Evolutionary conservation across 2,329 filamentous ascomycete genomes (phyloP).

Genomic region (Cladorrhinum sp.): DNA sequence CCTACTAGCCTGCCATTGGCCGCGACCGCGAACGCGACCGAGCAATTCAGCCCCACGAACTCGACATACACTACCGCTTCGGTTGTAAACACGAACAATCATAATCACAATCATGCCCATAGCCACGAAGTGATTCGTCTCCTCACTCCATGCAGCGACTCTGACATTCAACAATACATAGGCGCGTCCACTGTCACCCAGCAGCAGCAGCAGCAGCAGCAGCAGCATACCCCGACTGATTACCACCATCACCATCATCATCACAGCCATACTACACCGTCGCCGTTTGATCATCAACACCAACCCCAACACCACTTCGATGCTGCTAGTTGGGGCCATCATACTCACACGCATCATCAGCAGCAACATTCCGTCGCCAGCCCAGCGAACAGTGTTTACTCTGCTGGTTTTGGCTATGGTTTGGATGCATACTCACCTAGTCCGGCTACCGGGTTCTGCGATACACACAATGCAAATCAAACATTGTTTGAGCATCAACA

Average conservation of each 20-base stretch:
- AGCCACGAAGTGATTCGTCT: constrained; percentile 39
- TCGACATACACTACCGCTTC: constrained; percentile 30
- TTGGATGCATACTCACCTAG: not conserved
- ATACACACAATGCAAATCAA: not conserved
- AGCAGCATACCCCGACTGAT: constrained; percentile 6
- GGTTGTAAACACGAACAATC: constrained; percentile 30
- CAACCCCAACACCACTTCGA: constrained; percentile 6
- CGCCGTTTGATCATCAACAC: constrained; percentile 2
- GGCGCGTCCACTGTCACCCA: not conserved
- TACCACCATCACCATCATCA: constrained; percentile 1
- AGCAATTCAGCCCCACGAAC: constrained; percentile 26
- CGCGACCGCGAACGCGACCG: too few species aligned
- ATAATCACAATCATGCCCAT: constrained; percentile 29
- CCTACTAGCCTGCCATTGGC: not conserved
- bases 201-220: constrained; percentile 1
- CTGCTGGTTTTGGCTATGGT: not conserved
- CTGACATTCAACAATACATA: constrained; percentile 33
- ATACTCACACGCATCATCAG: not conserved
- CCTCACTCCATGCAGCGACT: constrained; percentile 54
- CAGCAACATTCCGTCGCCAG: not conserved
- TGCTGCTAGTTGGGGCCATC: not conserved
- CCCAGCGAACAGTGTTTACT: not conserved
- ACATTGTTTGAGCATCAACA: not conserved
- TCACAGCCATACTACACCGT: not conserved
- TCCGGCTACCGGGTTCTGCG: not conserved